phyloP scores from a whole-genome alignment of 768 basidiomycete species.

The Suillus decipiens region DNA sequence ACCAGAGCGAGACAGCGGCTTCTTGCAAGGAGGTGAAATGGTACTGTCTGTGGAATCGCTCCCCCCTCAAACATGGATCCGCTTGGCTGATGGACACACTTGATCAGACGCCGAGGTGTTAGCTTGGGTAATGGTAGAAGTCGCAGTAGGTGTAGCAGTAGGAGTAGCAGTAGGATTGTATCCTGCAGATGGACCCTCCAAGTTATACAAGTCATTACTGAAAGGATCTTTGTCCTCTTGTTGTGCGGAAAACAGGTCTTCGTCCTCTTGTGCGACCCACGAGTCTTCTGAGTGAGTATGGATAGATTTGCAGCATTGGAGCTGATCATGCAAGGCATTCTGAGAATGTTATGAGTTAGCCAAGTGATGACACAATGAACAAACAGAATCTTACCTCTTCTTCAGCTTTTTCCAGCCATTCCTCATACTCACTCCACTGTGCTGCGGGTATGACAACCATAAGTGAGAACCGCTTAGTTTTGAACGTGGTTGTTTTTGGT shows the following conservation, averaged over 20 bases:
- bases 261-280: too few species aligned
- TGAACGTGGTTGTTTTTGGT: neutral
- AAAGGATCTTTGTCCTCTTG: neutral
- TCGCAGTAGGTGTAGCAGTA: too few species aligned
- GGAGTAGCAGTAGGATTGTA: too few species aligned
- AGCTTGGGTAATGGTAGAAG: too few species aligned
- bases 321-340: neutral
- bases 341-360: neutral
- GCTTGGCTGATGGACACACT: conserved; percentile 1
- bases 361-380: neutral
- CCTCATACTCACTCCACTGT: neutral
- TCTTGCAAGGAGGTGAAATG: neutral
- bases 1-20: too few species aligned
- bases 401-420: neutral
- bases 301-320: too few species aligned
- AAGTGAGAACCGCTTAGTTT: neutral
- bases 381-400: neutral
- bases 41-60: neutral
- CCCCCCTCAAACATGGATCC: neutral
- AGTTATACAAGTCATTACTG: too few species aligned
- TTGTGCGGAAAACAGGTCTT: too few species aligned
- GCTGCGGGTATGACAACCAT: neutral
- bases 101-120: too few species aligned
- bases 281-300: neutral
- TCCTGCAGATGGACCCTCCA: too few species aligned